A percentile compares a stretch with the other conserved stretches of the same genome.
Evolutionary conservation across 2,329 filamentous ascomycete species (phyloP).

Genomic region (Trichophyton rubrum): DNA sequence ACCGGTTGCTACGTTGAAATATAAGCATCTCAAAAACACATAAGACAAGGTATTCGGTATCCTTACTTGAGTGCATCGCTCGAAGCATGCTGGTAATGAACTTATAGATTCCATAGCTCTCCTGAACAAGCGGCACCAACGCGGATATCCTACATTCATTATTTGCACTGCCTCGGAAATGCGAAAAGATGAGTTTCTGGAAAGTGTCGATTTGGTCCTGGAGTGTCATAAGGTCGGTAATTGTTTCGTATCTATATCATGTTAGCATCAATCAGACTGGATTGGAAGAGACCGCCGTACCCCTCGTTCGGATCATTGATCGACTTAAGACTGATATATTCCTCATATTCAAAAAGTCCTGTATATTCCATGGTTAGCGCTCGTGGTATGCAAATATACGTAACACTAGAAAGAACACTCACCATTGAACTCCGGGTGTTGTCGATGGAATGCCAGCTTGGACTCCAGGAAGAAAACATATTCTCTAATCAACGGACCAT

Average conservation of each 20-base stretch:
- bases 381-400: not conserved
- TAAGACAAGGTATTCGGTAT: not conserved
- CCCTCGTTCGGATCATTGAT: conserved; percentile 99
- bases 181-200: conserved; percentile 95
- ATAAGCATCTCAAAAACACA: not conserved
- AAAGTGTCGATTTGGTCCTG: conserved; percentile 98
- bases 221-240: conserved; percentile 87
- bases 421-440: conserved; percentile 96
- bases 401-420: conserved; percentile 13
- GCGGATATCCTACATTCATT: conserved; percentile 96
- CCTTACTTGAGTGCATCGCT: conserved; percentile 87
- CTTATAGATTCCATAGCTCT: conserved; percentile 99
- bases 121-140: conserved; percentile 82
- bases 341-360: conserved; percentile 92
- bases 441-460: conserved; percentile 91
- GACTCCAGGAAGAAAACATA: conserved; percentile 92
- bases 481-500: conserved; percentile 84
- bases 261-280: not conserved
- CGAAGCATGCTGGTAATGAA: conserved; percentile 99
- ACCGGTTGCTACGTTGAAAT: conserved; percentile 54
- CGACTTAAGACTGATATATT: conserved; percentile 94
- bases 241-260: conserved; percentile 61
- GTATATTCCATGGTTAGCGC: conserved; percentile 9
- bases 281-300: conserved; percentile 32
- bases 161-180: conserved; percentile 81